Base-by-base conservation (phyloP, 306 rosid genomes). In the Alnus rubra region DNA sequence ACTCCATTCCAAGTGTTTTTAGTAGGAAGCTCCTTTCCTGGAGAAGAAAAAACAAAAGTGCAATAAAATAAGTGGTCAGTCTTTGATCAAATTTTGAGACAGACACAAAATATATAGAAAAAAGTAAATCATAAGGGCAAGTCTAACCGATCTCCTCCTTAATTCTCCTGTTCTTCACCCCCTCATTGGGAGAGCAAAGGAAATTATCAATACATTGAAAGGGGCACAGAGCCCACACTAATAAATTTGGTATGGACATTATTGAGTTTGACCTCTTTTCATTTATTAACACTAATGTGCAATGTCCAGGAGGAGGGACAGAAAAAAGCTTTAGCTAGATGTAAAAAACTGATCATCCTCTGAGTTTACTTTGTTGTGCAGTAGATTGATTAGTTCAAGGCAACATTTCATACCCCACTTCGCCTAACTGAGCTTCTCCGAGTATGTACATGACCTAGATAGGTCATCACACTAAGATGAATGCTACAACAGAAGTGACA, bases 1-100 rank as follows among this genome's bases (percentile, higher is more conserved):
- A 91, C 73, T 90, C 99, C 90, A 87, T 84, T 86, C 99, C 99
- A 51, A 96, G 94, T 77, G 99, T 91, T 88, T 90, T 96, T 87
- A 93, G 92, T 76, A 96, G 93, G 83, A 96, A 96, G 86, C 79
- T 91, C 93, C 98, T 90, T 83, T 96, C 99, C 99, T 96, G 96
- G 76, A 88, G 88, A 73, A 35, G 50, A 52, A 52, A 44, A 30
- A 54, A 74, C n/a, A 81, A 49, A 80, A 76, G 54, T 67, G 74
- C 73, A 54, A 49, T 74, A 63, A 9, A 74, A 11, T 65, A 60
- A 78, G 49, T 44, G 73, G 80, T 85, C 44, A 87, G 79, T 23
- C 68, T 73, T 62, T 42, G 69, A 55, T 23, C 82, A 59, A 81
- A 73, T 68, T 49, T 13, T 62, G 42, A 44, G 75, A 72, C 54